Conservation (phyloP, 2,329 filamentous ascomycete species). For the Aspergillus chevalieri region DNA sequence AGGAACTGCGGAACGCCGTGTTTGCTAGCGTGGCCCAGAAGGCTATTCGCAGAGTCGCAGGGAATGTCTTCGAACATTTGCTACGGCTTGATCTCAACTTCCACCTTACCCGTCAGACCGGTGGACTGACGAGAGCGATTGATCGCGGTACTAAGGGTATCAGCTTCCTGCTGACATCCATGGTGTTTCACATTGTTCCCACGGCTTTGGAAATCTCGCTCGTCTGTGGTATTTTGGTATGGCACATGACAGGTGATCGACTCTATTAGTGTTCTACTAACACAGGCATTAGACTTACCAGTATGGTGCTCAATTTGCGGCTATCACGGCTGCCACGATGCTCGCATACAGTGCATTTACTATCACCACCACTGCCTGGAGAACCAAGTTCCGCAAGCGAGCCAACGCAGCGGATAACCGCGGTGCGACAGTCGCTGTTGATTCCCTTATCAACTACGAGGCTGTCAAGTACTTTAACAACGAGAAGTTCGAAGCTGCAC, state of each 20-base stretch:
- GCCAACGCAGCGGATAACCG: conserved; percentile 95
- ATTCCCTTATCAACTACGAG: conserved; percentile 97
- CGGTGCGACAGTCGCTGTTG: conserved; percentile 89
- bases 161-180: conserved; percentile 91
- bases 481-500: conserved; percentile 83
- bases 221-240: conserved; percentile 83
- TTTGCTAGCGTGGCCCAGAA: conserved; percentile 97
- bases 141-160: conserved; percentile 98
- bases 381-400: conserved; percentile 90
- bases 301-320: conserved; percentile 85
- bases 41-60: conserved; percentile 82
- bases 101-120: conserved; percentile 89
- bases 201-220: conserved; percentile 90
- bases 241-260: conserved; percentile 6
- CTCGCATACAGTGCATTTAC: conserved; percentile 92
- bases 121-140: conserved; percentile 86
- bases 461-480: conserved; percentile 99
- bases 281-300: conserved; percentile 64
- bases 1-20: conserved; percentile 90
- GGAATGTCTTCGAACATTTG: conserved; percentile 87
- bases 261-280: conserved; percentile 9
- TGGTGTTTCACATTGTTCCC: conserved; percentile 96
- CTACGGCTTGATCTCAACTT: conserved; percentile 86
- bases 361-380: conserved; percentile 92
- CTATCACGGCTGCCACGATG: conserved; percentile 88